A percentile compares a stretch with the other conserved stretches of the same genome.
phyloP scores from a whole-genome alignment of 805 yeast species.

The Hyphopichia homilentoma region DNA sequence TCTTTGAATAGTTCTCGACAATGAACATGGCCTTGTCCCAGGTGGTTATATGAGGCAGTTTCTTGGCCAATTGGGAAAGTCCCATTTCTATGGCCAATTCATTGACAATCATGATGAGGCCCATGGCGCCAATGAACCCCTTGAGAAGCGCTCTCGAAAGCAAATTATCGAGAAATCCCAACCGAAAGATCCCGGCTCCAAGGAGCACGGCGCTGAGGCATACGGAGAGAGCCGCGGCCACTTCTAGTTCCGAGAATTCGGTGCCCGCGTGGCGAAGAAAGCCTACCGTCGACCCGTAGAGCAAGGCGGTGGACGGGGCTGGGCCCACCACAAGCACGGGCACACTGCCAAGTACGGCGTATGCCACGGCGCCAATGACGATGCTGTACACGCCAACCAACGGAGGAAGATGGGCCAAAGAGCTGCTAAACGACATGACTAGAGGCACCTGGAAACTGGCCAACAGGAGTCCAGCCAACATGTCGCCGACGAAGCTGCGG shows the following conservation, averaged over 20 bases:
- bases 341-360: slow-evolving; percentile 76
- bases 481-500: slow-evolving; percentile 20
- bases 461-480: slow-evolving; percentile 29
- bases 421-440: slow-evolving; percentile 72
- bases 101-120: slow-evolving; percentile 69
- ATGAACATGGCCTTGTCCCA: slow-evolving; percentile 16
- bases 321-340: slow-evolving; percentile 92
- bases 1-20: slow-evolving; percentile 5
- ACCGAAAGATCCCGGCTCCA: slow-evolving; percentile 64
- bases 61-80: slow-evolving; percentile 13
- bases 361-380: slow-evolving; percentile 73
- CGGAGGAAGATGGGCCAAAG: slow-evolving; percentile 82
- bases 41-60: slow-evolving; percentile 20
- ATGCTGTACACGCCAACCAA: slow-evolving; percentile 74
- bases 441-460: slow-evolving; percentile 34
- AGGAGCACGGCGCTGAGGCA: slow-evolving; percentile 66
- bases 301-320: slow-evolving; percentile 80
- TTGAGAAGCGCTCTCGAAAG: slow-evolving; percentile 71
- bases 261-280: slow-evolving; percentile 19
- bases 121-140: slow-evolving; percentile 86
- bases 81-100: slow-evolving; percentile 48
- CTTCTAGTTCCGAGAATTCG: slow-evolving; percentile 43
- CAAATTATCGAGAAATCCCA: slow-evolving; percentile 80
- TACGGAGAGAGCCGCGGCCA: slow-evolving; percentile 61
- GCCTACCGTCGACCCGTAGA: slow-evolving; percentile 76